These are phyloP conservation scores for Phytophthora crassamura DNA, from an alignment of 352 stramenopile species.

Conservation along the genomic window DNA sequence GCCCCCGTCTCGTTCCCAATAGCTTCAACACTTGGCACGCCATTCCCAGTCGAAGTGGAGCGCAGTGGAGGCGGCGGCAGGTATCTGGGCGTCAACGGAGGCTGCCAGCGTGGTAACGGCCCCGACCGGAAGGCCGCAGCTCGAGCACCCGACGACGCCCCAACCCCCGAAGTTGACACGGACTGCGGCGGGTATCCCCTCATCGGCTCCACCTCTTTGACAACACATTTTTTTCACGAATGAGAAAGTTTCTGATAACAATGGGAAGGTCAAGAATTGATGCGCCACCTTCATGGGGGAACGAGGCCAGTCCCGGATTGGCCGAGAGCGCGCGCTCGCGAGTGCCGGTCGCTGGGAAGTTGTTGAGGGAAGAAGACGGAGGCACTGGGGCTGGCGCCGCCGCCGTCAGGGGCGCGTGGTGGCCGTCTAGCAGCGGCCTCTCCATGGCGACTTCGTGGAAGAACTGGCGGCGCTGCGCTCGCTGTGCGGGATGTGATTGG, in stretches of 20 bases:
- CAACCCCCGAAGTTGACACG: conserved; percentile 8
- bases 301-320: conserved; percentile 26
- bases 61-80: conserved; percentile 19
- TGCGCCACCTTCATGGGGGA: conserved; percentile 36
- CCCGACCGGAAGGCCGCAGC: conserved; percentile 18
- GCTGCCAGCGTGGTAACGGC: conserved; percentile 25
- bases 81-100: conserved; percentile 37
- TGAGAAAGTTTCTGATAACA: conserved; percentile 1
- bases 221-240: not conserved
- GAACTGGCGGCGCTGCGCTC: not conserved
- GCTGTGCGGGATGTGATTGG: conserved; percentile 4
- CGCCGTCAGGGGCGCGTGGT: not conserved
- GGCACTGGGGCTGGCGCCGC: not conserved
- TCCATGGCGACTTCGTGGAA: conserved; percentile 18
- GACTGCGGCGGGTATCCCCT: conserved; percentile 21
- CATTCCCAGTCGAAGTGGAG: conserved; percentile 8
- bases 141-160: conserved; percentile 13
- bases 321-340: conserved; percentile 21
- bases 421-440: conserved; percentile 28
- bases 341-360: conserved; percentile 16
- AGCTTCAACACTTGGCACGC: conserved; percentile 8
- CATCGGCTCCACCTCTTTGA: conserved; percentile 30
- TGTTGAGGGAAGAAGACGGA: conserved; percentile 11
- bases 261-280: conserved; percentile 2
- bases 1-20: conserved; percentile 2